phyloP scores from a whole-genome alignment of 495 filamentous ascomycete genomes.

The Cercophora newfieldiana region DNA sequence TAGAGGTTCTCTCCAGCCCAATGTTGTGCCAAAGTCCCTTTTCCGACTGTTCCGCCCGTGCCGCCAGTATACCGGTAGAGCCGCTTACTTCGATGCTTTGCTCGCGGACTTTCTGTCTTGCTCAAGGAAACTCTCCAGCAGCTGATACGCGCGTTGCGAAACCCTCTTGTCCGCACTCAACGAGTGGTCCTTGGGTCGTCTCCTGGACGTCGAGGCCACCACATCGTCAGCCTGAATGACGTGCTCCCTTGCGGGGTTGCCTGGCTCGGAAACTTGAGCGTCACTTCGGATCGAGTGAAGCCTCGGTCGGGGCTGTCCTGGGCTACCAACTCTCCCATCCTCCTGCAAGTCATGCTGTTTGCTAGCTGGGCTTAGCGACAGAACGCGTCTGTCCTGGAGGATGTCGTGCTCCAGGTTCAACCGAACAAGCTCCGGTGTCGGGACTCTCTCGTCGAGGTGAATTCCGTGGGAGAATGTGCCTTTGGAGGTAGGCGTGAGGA shows the following conservation, averaged over 20 bases:
- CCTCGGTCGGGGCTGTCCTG: constrained; percentile 8
- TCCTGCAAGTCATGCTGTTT: constrained; percentile 21
- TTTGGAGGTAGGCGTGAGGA: constrained; percentile 3
- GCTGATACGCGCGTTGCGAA: constrained; percentile 19
- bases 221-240: constrained; percentile 12
- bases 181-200: constrained; percentile 9
- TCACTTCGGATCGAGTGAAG: constrained; percentile 20
- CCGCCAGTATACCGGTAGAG: background rate
- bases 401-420: constrained; percentile 21
- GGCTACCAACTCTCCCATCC: constrained; percentile 18
- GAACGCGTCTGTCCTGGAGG: background rate
- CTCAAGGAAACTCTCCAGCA: constrained; percentile 27
- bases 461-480: constrained; percentile 16
- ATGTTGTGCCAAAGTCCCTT: background rate
- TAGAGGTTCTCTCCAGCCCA: background rate
- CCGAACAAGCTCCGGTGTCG: constrained; percentile 18
- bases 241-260: background rate
- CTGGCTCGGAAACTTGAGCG: background rate
- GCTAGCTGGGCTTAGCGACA: constrained; percentile 14
- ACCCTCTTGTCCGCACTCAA: constrained; percentile 21
- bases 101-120: constrained; percentile 15
- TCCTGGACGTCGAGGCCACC: constrained; percentile 8
- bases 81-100: constrained; percentile 4
- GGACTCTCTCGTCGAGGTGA: constrained; percentile 18
- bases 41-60: background rate